Base-by-base conservation (phyloP, 2,329 filamentous ascomycete species). In the Simplicillium sp. region DNA sequence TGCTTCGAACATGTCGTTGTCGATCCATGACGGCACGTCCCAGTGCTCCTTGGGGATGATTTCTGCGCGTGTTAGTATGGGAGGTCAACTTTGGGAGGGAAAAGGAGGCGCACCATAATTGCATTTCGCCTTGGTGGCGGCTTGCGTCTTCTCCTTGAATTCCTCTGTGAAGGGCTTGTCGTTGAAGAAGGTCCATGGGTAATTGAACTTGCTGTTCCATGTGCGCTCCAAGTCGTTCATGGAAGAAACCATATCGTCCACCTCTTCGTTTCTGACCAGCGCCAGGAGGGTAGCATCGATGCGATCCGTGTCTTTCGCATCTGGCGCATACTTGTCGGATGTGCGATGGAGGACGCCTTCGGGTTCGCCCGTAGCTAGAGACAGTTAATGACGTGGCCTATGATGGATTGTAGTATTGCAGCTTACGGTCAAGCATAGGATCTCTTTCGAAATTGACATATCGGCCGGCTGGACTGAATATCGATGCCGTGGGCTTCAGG, bases 121-220 rank as follows among this genome's bases (percentile, higher is more conserved):
- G 55, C 84, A 86, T 60, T 94, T 81, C 36, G 90, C 92, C 50
- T 94, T 95, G 14, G 90, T 97, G 38, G 77, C 81, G 20, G 81
- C 87, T 47, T 75, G 71, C 1, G 89, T 97, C 61, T 75, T 78
- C 54, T 68, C 70, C 67, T 94, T 97, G 70, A 98, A 98, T 54
- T 97, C 89, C 13, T 92, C 84, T 3, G 84, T 82, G 57, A 98
- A 98, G 13, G 87, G 86, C 39, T 86, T 82, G 56, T 98, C 90
- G 65, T 98, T 98, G 74, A 98, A 94, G 62, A 98, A 98, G 8
- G 88, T 96, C 87, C 92, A 98, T 0, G 92, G 92, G 58, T 98
- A 98, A 69, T 98, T 98, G 77, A 97, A 98, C 59, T 98, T 98
- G 71, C 79, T 72, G 57, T 98, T 98, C 88, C 89, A 98, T 1